phyloP scores from a whole-genome alignment of 2,329 filamentous ascomycete species.

The Ophiocordyceps camponoti-leonardi region DNA sequence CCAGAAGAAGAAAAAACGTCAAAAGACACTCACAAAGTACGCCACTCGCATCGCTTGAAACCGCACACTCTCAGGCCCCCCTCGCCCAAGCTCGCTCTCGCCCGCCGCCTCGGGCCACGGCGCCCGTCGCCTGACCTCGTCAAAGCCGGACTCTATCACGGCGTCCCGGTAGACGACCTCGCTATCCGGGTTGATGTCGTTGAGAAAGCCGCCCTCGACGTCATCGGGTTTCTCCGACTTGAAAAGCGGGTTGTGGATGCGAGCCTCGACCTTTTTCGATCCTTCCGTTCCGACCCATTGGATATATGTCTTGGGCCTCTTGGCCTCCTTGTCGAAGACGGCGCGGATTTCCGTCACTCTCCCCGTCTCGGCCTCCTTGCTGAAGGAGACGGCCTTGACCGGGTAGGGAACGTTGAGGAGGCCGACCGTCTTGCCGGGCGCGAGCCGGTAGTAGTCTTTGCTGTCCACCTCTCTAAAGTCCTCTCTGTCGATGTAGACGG shows the following conservation, averaged over 20 bases:
- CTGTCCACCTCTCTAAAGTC: constrained; percentile 65
- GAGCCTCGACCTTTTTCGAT: constrained; percentile 52
- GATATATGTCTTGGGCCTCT: constrained; percentile 66
- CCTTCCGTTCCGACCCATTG: constrained; percentile 67
- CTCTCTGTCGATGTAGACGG: constrained; percentile 68
- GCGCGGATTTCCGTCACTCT: constrained; percentile 48
- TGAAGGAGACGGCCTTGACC: constrained; percentile 52
- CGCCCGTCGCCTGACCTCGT: constrained; percentile 54
- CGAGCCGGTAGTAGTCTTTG: constrained; percentile 64
- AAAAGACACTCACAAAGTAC: constrained; percentile 47
- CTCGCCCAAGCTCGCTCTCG: constrained; percentile 43
- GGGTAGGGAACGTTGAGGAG: constrained; percentile 56
- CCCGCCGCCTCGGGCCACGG: constrained; percentile 72
- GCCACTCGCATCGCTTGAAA: constrained; percentile 87
- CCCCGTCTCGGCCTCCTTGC: constrained; percentile 46
- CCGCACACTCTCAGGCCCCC: constrained; percentile 56
- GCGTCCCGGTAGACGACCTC: constrained; percentile 66
- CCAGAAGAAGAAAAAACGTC: not conserved
- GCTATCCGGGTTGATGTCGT: constrained; percentile 70
- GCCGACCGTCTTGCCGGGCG: constrained; percentile 61
- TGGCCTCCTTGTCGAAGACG: constrained; percentile 50
- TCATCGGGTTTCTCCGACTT: constrained; percentile 69
- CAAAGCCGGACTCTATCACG: constrained; percentile 67
- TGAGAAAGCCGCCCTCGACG: constrained; percentile 63
- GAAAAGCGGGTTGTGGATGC: constrained; percentile 71